phyloP scores from a whole-genome alignment of 169 alveolate species.

The Plasmodium vivax region DNA sequence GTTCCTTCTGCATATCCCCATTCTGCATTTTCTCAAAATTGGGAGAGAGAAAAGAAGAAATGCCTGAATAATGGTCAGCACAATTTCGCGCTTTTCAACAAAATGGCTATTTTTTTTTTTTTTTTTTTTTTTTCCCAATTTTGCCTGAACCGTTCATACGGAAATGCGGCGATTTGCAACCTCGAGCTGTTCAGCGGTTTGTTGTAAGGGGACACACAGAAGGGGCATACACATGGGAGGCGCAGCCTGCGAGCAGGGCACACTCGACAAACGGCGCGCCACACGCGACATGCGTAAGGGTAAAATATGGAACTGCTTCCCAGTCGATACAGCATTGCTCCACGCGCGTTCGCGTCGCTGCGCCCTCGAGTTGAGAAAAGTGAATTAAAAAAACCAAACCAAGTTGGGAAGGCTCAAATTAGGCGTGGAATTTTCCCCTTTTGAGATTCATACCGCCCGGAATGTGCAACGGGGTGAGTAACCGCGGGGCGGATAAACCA shows the following conservation, averaged over 20 bases:
- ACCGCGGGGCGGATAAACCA: neutral
- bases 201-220: neutral
- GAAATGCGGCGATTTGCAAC: neutral
- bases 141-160: neutral
- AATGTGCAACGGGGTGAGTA: neutral
- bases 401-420: neutral
- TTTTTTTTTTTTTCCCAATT: conserved; percentile 19
- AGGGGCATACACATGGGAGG: neutral
- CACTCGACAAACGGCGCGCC: neutral
- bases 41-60: neutral
- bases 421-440: neutral
- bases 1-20: neutral
- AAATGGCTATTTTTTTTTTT: conserved; percentile 16
- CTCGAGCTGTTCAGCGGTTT: neutral
- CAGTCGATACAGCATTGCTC: neutral
- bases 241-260: neutral
- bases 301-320: neutral
- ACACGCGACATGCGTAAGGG: neutral
- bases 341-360: neutral
- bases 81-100: neutral
- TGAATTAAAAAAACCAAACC: neutral
- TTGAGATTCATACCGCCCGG: neutral
- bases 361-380: neutral
- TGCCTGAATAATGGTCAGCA: conserved; percentile 1
- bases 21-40: neutral